phyloP scores from a whole-genome alignment of 768 basidiomycete genomes.

The Tylopilus cervinicoccineus region DNA sequence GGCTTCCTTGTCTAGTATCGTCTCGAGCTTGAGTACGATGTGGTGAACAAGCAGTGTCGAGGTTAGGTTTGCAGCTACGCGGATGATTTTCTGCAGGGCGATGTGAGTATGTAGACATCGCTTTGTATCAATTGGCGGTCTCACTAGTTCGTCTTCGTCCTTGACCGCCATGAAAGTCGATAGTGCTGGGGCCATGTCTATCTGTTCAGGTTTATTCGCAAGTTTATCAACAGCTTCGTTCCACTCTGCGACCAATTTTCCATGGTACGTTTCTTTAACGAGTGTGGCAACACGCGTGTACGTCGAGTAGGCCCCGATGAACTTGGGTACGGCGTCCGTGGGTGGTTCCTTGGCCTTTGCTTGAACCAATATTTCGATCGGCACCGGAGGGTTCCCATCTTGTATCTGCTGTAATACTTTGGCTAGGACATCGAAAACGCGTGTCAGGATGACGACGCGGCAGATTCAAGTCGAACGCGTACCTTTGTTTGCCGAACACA shows the following conservation, averaged over 20 bases:
- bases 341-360: conserved; percentile 77
- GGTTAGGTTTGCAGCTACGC: conserved; percentile 72
- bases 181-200: conserved; percentile 76
- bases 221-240: conserved; percentile 55
- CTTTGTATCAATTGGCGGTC: conserved; percentile 25
- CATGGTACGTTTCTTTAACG: conserved; percentile 77
- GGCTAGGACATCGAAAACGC: conserved; percentile 44
- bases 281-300: conserved; percentile 69
- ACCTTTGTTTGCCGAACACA: conserved; percentile 92
- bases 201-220: conserved; percentile 60
- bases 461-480: conserved; percentile 8
- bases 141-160: conserved; percentile 86
- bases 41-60: conserved; percentile 83
- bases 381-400: conserved; percentile 49
- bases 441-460: conserved; percentile 9
- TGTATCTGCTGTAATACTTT: conserved; percentile 82
- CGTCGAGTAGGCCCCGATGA: conserved; percentile 58
- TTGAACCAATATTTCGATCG: conserved; percentile 73
- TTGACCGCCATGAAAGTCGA: conserved; percentile 82
- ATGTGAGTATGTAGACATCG: conserved; percentile 8
- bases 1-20: conserved; percentile 87
- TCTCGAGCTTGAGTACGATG: conserved; percentile 83
- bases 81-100: conserved; percentile 62
- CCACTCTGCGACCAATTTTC: conserved; percentile 90
- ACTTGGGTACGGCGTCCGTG: conserved; percentile 69